Base-by-base conservation (phyloP, 1,284 basidiomycete genomes). In the Volvariella surrecta region DNA sequence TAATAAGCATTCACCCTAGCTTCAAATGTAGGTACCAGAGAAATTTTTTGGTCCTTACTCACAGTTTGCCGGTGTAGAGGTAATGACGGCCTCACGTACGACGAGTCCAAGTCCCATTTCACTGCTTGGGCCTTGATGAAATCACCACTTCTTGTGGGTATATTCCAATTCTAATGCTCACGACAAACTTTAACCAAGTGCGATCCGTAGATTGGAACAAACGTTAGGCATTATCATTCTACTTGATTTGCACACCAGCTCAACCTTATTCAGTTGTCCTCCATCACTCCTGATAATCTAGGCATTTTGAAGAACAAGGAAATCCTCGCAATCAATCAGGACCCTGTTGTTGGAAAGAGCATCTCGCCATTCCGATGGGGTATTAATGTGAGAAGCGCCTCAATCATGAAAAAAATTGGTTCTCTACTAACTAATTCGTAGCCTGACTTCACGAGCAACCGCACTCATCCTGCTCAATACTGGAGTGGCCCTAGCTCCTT, bases 111-210 rank as follows among this genome's bases (percentile, higher is more conserved):
- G 57, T 63, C 74, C 2, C 74, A 76, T 49, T 76, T 74, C 58
- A 76, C 72, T 0, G 74, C 69, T 3, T 78, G 76, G 76, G 73
- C 74, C n/a, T 56, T 79, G 20, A 68, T 76, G 64, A 74, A 73
- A 54, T 73, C 72, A 1, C 73, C 74, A 10, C 59, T 76, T 4
- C 55, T 77, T 41, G 70, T 76, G 22, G 32, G 20, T 17, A 28
- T 44, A 61, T 34, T 15, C 7, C 35, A 21, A 4, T 10, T 13
- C 38, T 45, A 31, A 39, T n/a, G 4, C 21, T 19, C n/a, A 15
- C n/a, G 34, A 7, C 6, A 7, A 16, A 9, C 22, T 8, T 24
- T 4, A 39, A 6, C 8, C 38, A 11, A 28, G 15, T 45, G n/a
- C n/a, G 19, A 21, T 22, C 19, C 35, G 13, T 34, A 56, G 52